Conservation (phyloP, 225 moss, liverwort and hornwort species). For the Lunularia cruciata region DNA sequence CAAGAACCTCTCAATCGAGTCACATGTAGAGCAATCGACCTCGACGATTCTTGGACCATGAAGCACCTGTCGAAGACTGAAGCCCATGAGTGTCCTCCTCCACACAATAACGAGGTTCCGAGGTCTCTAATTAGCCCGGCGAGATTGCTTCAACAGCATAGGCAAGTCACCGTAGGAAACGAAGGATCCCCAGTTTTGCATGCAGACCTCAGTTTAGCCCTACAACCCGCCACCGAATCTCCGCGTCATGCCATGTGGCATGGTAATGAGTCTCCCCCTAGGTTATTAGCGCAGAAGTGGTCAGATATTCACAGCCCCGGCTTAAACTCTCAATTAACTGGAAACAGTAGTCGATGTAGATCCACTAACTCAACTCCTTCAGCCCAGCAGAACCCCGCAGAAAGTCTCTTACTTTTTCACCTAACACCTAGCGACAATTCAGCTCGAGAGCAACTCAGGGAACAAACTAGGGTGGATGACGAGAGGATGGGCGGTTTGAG, state of each 20-base stretch:
- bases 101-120: background rate
- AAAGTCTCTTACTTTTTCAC: conserved; percentile 4
- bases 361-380: conserved; percentile 4
- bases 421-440: background rate
- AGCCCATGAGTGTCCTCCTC: background rate
- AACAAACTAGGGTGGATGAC: background rate
- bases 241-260: background rate
- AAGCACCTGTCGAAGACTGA: background rate
- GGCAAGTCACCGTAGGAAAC: background rate
- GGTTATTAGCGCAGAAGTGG: background rate
- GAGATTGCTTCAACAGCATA: background rate
- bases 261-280: background rate
- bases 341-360: background rate
- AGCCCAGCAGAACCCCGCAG: conserved; percentile 13
- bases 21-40: background rate
- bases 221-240: conserved; percentile 18
- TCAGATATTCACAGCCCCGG: conserved; percentile 3
- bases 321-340: background rate
- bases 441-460: background rate
- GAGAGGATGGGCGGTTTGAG: conserved; percentile 6
- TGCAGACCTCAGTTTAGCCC: conserved; percentile 16
- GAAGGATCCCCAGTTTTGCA: conserved; percentile 4
- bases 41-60: background rate
- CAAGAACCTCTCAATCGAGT: background rate
- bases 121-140: background rate